Evolutionary conservation across 139 green algal genomes (phyloP).

Genomic region (Chlamydomonas incerta): DNA sequence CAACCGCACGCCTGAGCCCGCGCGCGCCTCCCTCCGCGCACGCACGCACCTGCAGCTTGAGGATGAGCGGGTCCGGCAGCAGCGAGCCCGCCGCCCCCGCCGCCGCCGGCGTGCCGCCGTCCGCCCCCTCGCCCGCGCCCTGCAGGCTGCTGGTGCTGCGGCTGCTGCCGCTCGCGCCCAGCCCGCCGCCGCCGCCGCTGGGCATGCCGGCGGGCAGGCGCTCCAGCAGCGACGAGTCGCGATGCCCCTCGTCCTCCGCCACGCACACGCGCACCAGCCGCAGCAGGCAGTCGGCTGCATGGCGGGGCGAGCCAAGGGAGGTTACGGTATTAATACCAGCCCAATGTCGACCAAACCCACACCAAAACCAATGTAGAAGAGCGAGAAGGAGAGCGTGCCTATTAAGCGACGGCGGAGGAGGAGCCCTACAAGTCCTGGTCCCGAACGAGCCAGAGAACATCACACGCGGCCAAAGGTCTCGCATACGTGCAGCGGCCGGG

Average conservation of each 20-base stretch:
- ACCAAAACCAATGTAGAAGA: no score
- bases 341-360: no score
- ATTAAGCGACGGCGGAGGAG: no score
- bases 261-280: constrained; percentile 20
- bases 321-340: no score
- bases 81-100: not conserved
- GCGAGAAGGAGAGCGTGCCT: no score
- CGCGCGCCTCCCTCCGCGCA: no score
- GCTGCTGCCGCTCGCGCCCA: not conserved
- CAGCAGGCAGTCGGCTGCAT: constrained; percentile 17
- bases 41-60: constrained; percentile 30
- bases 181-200: not conserved
- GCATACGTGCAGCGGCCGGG: not conserved
- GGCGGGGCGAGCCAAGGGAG: not conserved
- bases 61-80: constrained; percentile 77
- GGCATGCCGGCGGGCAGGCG: not conserved
- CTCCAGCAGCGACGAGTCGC: constrained; percentile 51
- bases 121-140: no score
- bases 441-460: no score
- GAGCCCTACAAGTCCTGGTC: no score
- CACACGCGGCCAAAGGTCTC: no score
- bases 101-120: not conserved
- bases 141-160: no score
- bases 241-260: constrained; percentile 68
- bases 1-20: no score